phyloP scores from a whole-genome alignment of 805 yeast genomes.

The Komagataella pseudopastoris region DNA sequence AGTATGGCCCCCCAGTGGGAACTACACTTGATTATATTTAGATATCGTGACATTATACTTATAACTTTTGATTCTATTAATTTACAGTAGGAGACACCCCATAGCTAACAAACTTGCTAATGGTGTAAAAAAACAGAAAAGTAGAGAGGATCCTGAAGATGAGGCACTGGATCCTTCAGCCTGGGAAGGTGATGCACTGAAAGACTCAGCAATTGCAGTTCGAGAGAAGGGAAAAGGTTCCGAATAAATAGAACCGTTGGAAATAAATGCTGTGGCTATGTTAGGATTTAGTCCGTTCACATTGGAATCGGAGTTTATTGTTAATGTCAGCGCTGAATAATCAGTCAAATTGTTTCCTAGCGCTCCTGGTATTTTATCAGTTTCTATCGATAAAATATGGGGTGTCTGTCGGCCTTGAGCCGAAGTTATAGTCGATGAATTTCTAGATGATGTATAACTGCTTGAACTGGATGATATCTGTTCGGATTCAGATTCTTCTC shows the following conservation, averaged over 20 bases:
- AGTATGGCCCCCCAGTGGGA: background rate
- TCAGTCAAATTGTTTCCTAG: slow-evolving; percentile 10
- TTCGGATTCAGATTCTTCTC: background rate
- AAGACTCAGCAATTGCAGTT: background rate
- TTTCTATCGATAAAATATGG: slow-evolving; percentile 8
- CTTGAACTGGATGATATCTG: background rate
- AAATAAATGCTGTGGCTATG: slow-evolving; percentile 7
- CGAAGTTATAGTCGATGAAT: background rate
- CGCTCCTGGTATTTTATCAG: slow-evolving; percentile 20
- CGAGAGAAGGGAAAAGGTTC: background rate
- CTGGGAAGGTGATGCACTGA: background rate
- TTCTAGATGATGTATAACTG: background rate
- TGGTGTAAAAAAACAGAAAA: background rate
- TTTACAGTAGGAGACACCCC: background rate
- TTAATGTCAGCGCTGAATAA: slow-evolving; percentile 12
- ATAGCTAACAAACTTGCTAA: background rate
- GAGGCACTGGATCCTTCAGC: background rate
- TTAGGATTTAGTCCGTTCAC: background rate
- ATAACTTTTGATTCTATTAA: background rate
- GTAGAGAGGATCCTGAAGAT: background rate
- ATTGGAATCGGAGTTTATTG: slow-evolving; percentile 5
- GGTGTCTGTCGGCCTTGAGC: background rate
- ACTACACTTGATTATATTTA: background rate
- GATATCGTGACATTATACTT: background rate
- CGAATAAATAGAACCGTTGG: slow-evolving; percentile 10